Percentiles rank a stretch among this genome's conserved stretches.
These are phyloP conservation scores for Cladophialophora carrionii DNA, from an alignment of 2,329 filamentous ascomycete genomes.

Conservation along the genomic window DNA sequence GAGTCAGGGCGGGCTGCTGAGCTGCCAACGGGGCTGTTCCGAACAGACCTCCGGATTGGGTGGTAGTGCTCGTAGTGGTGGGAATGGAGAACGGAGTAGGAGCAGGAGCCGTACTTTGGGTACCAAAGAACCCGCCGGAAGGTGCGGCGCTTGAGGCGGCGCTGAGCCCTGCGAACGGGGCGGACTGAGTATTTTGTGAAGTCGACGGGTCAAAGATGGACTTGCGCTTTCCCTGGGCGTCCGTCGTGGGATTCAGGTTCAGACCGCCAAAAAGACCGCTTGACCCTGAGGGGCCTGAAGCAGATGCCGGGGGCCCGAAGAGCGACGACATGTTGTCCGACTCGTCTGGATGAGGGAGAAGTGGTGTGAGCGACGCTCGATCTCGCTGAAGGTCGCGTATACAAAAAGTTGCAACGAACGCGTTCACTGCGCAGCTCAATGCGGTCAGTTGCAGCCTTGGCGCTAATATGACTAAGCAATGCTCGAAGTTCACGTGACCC, in stretches of 20 bases:
- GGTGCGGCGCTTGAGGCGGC: slow-evolving; percentile 18
- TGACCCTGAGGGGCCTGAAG: slow-evolving; percentile 20
- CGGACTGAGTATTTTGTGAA: slow-evolving; percentile 26
- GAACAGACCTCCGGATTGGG: slow-evolving; percentile 28
- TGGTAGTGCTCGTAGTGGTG: slow-evolving; percentile 29
- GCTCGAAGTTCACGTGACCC: background rate
- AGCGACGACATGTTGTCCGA: slow-evolving; percentile 31
- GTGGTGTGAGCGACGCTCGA: background rate
- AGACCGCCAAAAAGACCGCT: slow-evolving; percentile 30
- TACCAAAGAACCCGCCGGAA: slow-evolving; percentile 20
- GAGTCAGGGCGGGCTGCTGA: slow-evolving; percentile 25
- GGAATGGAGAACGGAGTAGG: slow-evolving; percentile 25
- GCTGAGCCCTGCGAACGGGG: slow-evolving; percentile 21
- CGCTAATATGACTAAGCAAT: background rate
- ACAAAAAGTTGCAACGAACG: slow-evolving; percentile 2
- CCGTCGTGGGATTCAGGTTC: slow-evolving; percentile 34
- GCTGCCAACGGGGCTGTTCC: slow-evolving; percentile 23
- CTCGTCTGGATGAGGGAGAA: background rate
- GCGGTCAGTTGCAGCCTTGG: background rate
- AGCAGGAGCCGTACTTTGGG: slow-evolving; percentile 20
- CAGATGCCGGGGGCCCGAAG: slow-evolving; percentile 32
- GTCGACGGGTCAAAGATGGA: slow-evolving; percentile 38
- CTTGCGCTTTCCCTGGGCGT: slow-evolving; percentile 37
- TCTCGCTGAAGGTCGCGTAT: background rate
- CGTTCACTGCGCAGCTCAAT: slow-evolving; percentile 2